Conservation (phyloP, 805 yeast species). For the Wickerhamiella musiphila region DNA sequence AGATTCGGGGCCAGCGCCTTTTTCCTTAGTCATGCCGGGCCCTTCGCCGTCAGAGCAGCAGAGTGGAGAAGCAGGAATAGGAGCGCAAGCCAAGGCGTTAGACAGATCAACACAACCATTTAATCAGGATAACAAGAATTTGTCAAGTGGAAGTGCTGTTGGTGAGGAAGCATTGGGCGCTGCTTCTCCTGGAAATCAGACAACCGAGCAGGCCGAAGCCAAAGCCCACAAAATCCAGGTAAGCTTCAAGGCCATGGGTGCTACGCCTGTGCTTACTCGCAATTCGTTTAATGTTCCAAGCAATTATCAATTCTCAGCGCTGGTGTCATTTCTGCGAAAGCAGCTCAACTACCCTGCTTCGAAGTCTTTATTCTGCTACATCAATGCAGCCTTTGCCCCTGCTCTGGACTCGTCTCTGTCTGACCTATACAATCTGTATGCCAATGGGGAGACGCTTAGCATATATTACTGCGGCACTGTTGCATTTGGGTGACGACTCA, state of each 20-base stretch:
- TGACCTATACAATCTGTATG: constrained; percentile 15
- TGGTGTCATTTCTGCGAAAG: constrained; percentile 28
- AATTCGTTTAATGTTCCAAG: constrained; percentile 28
- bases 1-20: neutral
- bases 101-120: no score
- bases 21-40: neutral
- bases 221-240: constrained; percentile 22
- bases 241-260: constrained; percentile 37
- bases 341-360: constrained; percentile 19
- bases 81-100: no score
- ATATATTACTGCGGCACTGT: constrained; percentile 21
- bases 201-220: no score
- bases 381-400: constrained; percentile 26
- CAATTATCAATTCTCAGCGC: constrained; percentile 29
- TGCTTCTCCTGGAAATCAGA: no score
- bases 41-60: no score
- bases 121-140: no score
- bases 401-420: constrained; percentile 23
- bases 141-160: no score
- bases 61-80: no score
- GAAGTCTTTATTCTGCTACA: constrained; percentile 24
- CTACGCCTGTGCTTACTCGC: constrained; percentile 33
- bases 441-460: constrained; percentile 18
- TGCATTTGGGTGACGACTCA: constrained; percentile 22
- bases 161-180: no score